These are phyloP conservation scores for Aspergillus transmontanensis DNA, from an alignment of 2,329 filamentous ascomycete species.

Conservation along the genomic window DNA sequence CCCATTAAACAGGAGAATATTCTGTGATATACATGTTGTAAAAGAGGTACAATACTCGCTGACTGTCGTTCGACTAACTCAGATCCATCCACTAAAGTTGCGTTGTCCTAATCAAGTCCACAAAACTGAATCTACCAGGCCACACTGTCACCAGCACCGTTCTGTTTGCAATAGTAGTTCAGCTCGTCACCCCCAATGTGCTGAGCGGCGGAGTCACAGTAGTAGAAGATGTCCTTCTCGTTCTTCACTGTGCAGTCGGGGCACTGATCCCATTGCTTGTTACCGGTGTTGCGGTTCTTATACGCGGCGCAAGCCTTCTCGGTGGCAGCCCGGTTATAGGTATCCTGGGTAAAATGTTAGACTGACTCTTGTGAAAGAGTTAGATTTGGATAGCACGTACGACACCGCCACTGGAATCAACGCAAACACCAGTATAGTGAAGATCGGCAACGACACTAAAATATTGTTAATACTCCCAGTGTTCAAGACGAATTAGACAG, in stretches of 20 bases:
- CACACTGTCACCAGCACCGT: conserved; percentile 18
- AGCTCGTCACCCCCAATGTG: conserved; percentile 27
- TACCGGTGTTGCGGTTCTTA: conserved; percentile 24
- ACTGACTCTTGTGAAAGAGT: background rate
- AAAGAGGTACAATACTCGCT: background rate
- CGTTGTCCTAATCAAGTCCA: background rate
- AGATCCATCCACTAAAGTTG: background rate
- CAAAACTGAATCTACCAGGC: conserved; percentile 12
- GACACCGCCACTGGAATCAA: conserved; percentile 17
- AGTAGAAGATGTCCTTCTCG: conserved; percentile 18
- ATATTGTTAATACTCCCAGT: background rate
- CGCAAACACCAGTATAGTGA: conserved; percentile 17
- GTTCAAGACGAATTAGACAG: background rate
- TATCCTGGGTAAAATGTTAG: conserved; percentile 10
- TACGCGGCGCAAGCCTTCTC: conserved; percentile 23
- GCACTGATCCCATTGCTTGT: conserved; percentile 24
- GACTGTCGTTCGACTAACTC: too few relatives aligned
- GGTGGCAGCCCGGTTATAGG: conserved; percentile 19
- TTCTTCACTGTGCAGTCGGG: conserved; percentile 22
- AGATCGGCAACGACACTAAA: conserved; percentile 18
- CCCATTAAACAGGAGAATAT: background rate
- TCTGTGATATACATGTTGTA: conserved; percentile 1
- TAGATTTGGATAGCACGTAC: conserved; percentile 4
- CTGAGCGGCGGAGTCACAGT: conserved; percentile 22
- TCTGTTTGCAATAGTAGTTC: conserved; percentile 24